Base-by-base conservation (phyloP, 2,329 filamentous ascomycete species). In the Escovopsis weberi region DNA sequence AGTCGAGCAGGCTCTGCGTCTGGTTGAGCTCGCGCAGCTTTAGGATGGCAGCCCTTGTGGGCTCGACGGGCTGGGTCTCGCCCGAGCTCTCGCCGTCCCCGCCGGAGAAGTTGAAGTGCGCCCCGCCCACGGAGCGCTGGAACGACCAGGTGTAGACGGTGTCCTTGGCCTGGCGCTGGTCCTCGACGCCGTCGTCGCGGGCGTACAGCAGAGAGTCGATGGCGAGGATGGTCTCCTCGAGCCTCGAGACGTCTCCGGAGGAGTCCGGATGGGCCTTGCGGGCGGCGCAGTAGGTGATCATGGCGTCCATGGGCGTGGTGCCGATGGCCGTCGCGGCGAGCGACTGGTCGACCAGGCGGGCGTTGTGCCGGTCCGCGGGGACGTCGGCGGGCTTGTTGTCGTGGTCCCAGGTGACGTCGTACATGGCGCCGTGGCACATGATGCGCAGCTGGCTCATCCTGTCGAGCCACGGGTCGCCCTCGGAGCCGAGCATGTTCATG, bases 401-500 rank as follows among this genome's bases (percentile, higher is more conserved):
- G 2, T 37, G n/a, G 30, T 63, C 48, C 61, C 61, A 67, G 1
- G 37, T 23, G 1, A 66, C 63, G 2, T 54, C 47, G 44, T 66
- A 66, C 54, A 64, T 60, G 18, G 58, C 52, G 0, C 59, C 62
- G 38, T 66, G 63, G 39, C 54, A 60, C 1, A 59, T 33, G 4
- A 55, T 26, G 1, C 53, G 52, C 5, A 39, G 38, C 15, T 41
- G 51, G 26, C 43, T 49, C 42, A 32, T 40, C 1, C 37, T 15
- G 1, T 43, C 44, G 8, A 54, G 47, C 52, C 46, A 57, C 2
- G 39, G 37, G 6, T 39, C 43, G 6, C 28, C 26, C 18, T 40
- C 23, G n/a, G 38, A 6, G 6, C 43, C 50, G 26, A 37, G 41
- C 4, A 55, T 43, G 2, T 23, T 45, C 53, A 58, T 54, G 41